Evolutionary conservation across 2,329 filamentous ascomycete species (phyloP).

Genomic region (Trichophyton benhamiae): DNA sequence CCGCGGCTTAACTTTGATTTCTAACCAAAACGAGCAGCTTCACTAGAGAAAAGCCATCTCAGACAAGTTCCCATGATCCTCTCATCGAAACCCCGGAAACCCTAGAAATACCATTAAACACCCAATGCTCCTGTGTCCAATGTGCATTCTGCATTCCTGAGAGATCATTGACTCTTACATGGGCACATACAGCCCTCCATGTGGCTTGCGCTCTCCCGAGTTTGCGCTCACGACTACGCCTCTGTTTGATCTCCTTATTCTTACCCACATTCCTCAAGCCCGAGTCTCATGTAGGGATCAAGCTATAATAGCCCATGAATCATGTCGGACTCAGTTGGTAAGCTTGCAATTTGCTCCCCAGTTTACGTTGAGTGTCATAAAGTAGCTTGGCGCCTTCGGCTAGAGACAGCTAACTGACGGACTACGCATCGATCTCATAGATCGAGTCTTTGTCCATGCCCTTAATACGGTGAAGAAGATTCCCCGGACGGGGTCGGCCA

Average conservation of each 20-base stretch:
- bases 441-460: slow-evolving; percentile 97
- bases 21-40: background rate
- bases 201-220: background rate
- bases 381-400: background rate
- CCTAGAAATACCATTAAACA: background rate
- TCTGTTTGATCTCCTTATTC: too few species aligned
- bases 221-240: background rate
- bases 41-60: background rate
- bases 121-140: background rate
- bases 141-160: background rate
- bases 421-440: slow-evolving; percentile 35
- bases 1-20: background rate
- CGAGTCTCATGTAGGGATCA: slow-evolving; percentile 1
- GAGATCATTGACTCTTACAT: background rate
- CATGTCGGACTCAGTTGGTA: slow-evolving; percentile 39
- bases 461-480: slow-evolving; percentile 98
- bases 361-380: slow-evolving; percentile 56
- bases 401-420: background rate
- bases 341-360: slow-evolving; percentile 57
- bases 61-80: background rate
- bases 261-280: background rate
- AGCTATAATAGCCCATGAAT: slow-evolving; percentile 11
- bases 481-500: slow-evolving; percentile 77
- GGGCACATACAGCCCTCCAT: background rate
- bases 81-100: background rate